A percentile compares a stretch with the other conserved stretches of the same genome.
Evolutionary conservation across 331 rosid species (phyloP).

Genomic region (Spiraea crenata): DNA sequence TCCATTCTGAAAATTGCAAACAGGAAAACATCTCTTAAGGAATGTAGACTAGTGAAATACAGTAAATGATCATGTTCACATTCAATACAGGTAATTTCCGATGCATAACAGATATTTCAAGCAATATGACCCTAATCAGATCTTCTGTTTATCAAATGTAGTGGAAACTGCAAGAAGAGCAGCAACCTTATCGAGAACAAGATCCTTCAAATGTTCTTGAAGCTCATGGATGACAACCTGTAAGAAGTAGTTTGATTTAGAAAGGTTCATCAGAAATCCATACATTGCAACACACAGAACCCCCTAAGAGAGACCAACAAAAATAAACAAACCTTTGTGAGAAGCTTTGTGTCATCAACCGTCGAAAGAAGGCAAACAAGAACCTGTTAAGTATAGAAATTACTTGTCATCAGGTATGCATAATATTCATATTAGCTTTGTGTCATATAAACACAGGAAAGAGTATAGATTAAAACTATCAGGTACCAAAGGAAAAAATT

Average conservation of each 20-base stretch:
- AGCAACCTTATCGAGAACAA: conserved; percentile 72
- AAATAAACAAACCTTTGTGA: conserved; percentile 63
- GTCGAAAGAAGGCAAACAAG: conserved; percentile 71
- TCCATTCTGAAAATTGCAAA: conserved; percentile 62
- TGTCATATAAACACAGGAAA: conserved; percentile 43
- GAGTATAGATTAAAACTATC: not conserved
- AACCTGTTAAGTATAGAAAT: conserved; percentile 49
- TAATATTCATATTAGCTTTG: conserved; percentile 34
- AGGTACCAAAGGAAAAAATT: not conserved
- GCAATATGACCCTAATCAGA: not conserved
- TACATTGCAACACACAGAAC: not conserved
- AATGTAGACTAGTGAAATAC: not conserved
- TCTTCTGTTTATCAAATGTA: not conserved
- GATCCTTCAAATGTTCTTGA: conserved; percentile 64
- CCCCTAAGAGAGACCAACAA: not conserved
- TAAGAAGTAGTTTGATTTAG: conserved; percentile 22
- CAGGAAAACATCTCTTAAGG: conserved; percentile 17
- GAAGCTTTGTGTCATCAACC: conserved; percentile 87
- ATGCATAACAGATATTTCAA: not conserved
- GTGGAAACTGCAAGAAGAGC: conserved; percentile 1
- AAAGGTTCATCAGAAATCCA: conserved; percentile 15
- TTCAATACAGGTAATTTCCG: not conserved
- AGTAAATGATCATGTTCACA: not conserved
- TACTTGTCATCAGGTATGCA: not conserved
- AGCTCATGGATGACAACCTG: conserved; percentile 75